Base-by-base conservation (phyloP, 352 stramenopile species). In the Thraustochytrium sp. region DNA sequence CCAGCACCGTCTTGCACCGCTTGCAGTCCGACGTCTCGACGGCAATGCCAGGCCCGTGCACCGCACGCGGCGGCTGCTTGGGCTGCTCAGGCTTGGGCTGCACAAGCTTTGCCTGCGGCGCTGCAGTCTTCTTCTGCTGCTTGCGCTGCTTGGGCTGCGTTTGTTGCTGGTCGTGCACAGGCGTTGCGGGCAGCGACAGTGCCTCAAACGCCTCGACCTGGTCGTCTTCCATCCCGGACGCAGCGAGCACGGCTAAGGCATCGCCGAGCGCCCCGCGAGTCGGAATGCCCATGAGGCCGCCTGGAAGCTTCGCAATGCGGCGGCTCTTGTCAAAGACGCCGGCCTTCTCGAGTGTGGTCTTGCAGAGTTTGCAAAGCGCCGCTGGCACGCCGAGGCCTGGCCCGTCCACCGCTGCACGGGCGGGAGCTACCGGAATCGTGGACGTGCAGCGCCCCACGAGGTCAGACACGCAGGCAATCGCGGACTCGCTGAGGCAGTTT, bases 401-500 rank as follows among this genome's bases (percentile, higher is more conserved):
- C n/a, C n/a, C n/a, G n/a, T n/a, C n/a, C n/a, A n/a, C n/a, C n/a
- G n/a, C n/a, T n/a, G n/a, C n/a, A n/a, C n/a, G n/a, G n/a, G n/a
- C n/a, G n/a, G n/a, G n/a, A n/a, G n/a, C n/a, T n/a, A n/a, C n/a
- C n/a, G n/a, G n/a, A n/a, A n/a, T n/a, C n/a, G n/a, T n/a, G n/a
- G n/a, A n/a, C n/a, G n/a, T n/a, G n/a, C n/a, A n/a, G n/a, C n/a
- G n/a, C n/a, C n/a, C n/a, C n/a, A n/a, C n/a, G n/a, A n/a, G n/a
- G n/a, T n/a, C n/a, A n/a, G n/a, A n/a, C 23, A 51, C 34, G 34
- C 46, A 42, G 5, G 68, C 68, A n/a, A 38, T 9, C 31, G 40
- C 38, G 9, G 59, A 56, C n/a, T 48, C 23, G 29, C 61, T 77
- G 29, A 84, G 84, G 38, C 49, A 75, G 26, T 61, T 62, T 11